phyloP scores from a whole-genome alignment of 495 filamentous ascomycete genomes.

The Diplogelasinospora grovesii region DNA sequence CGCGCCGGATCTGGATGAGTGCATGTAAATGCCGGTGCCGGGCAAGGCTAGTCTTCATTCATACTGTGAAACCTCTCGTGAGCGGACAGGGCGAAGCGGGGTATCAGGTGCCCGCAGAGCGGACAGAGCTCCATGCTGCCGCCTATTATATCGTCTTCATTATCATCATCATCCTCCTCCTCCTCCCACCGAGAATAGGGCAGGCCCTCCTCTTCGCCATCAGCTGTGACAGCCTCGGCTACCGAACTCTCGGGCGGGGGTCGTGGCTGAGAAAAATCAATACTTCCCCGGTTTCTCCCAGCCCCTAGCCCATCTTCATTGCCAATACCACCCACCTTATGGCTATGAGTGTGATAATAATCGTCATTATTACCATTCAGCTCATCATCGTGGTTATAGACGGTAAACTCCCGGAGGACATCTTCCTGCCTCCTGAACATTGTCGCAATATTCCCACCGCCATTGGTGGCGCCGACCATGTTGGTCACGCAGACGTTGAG shows the following conservation, averaged over 20 bases:
- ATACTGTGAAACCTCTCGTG: constrained; percentile 64
- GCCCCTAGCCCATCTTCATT: too few species aligned
- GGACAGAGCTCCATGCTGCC: constrained; percentile 34
- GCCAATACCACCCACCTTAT: too few species aligned
- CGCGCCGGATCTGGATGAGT: too few species aligned
- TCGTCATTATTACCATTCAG: neutral
- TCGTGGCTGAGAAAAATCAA: too few species aligned
- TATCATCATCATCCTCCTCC: neutral
- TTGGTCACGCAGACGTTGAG: constrained; percentile 85
- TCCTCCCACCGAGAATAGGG: neutral
- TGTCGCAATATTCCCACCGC: constrained; percentile 53
- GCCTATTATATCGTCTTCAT: neutral
- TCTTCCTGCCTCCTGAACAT: constrained; percentile 68
- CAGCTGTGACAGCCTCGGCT: neutral
- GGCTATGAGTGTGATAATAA: too few species aligned
- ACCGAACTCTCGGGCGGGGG: too few species aligned
- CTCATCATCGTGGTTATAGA: constrained; percentile 19
- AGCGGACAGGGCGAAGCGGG: constrained; percentile 64
- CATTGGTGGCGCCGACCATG: constrained; percentile 57
- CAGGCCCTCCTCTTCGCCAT: neutral
- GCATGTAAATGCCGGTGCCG: too few species aligned
- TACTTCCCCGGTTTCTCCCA: too few species aligned
- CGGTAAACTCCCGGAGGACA: constrained; percentile 56
- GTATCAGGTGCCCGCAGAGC: constrained; percentile 58
- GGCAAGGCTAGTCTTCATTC: too few species aligned